Evolutionary conservation across 345 rosid genomes (phyloP).

Genomic region (Tarenaya hassleriana): DNA sequence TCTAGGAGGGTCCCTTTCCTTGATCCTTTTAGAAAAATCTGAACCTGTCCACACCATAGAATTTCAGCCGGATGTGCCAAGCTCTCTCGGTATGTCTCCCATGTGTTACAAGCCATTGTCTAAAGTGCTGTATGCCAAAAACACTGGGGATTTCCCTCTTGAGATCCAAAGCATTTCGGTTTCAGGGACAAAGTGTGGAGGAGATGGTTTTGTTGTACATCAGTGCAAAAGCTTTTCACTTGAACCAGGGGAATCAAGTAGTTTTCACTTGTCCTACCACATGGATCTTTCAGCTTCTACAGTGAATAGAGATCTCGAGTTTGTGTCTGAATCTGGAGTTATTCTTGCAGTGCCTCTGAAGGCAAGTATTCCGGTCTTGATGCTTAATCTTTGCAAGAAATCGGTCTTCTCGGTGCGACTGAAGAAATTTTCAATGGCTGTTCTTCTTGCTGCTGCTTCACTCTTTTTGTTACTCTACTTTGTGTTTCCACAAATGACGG

Average conservation of each 20-base stretch:
- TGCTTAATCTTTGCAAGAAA: constrained; percentile 55
- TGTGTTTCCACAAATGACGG: constrained; percentile 31
- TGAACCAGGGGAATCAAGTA: constrained; percentile 56
- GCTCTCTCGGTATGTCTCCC: constrained; percentile 35
- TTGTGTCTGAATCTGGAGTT: constrained; percentile 52
- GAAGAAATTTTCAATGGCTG: constrained; percentile 42
- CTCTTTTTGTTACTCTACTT: constrained; percentile 41
- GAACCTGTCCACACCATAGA: constrained; percentile 48
- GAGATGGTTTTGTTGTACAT: constrained; percentile 54
- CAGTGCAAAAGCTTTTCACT: constrained; percentile 46
- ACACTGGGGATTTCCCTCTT: constrained; percentile 56
- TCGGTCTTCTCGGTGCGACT: constrained; percentile 50
- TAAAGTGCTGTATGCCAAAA: constrained; percentile 57
- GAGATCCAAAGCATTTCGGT: constrained; percentile 50
- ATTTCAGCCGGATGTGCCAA: constrained; percentile 40
- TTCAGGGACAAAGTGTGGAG: constrained; percentile 44
- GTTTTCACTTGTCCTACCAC: constrained; percentile 51
- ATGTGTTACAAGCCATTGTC: constrained; percentile 47
- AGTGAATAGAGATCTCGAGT: constrained; percentile 46
- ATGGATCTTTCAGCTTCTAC: constrained; percentile 43
- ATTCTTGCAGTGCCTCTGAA: constrained; percentile 32
- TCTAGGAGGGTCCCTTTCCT: constrained; percentile 46
- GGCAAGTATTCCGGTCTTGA: constrained; percentile 51
- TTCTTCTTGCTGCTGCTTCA: constrained; percentile 39
- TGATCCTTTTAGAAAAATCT: constrained; percentile 45